Evolutionary conservation across 108 stramenopile species (phyloP), one percentile per base, ranked within the genome.

Genomic region (Seminavis robusta): DNA sequence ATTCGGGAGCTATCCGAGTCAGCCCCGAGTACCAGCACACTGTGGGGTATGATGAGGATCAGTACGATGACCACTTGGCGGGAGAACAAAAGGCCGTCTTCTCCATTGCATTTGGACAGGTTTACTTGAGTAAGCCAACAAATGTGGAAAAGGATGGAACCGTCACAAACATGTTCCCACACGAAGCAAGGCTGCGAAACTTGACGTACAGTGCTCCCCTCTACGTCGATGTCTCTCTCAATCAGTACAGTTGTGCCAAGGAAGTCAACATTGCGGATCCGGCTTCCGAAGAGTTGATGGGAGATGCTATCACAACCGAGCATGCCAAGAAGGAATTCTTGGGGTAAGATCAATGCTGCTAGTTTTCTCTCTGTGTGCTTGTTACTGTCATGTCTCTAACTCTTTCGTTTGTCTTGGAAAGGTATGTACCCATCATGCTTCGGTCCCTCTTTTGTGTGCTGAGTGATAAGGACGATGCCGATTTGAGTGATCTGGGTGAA

Each of bases 361-460:
- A n/a, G n/a, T n/a, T n/a, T n/a, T n/a, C n/a, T n/a, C n/a, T n/a
- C n/a, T n/a, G n/a, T n/a, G n/a, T n/a, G n/a, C n/a, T n/a, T n/a
- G n/a, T n/a, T n/a, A n/a, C n/a, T n/a, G n/a, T n/a, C n/a, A n/a
- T n/a, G n/a, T n/a, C n/a, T n/a, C n/a, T n/a, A n/a, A n/a, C n/a
- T n/a, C n/a, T n/a, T n/a, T n/a, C n/a, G n/a, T n/a, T n/a, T n/a
- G n/a, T n/a, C n/a, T n/a, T n/a, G n/a, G n/a, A n/a, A n/a, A n/a
- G n/a, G n/a, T 94, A 95, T 58, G 94, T 99, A 30, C 99, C 99
- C 46, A 97, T 99, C 71, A 99, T 99, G 99, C 61, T 99, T 24
- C 64, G 93, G 47, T 88, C 81, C 37, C 61, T 84, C 15, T 96
- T 91, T 83, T 99, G 99, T 61, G 95, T 96, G 0, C 60, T 99